Conservation (phyloP, 805 yeast species). For the Candida hungchunana region DNA sequence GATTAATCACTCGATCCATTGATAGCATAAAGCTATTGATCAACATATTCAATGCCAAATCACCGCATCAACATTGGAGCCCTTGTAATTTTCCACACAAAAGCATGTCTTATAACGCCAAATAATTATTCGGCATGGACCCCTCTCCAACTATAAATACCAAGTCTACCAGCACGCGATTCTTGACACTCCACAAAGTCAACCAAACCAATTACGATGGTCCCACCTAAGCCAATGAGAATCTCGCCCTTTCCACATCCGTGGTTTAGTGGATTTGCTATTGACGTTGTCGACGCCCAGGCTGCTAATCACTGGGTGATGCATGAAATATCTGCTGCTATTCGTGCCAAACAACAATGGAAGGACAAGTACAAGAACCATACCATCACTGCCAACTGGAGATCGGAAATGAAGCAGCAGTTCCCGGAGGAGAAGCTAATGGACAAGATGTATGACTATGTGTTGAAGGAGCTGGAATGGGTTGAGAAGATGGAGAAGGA, state of each 20-base stretch:
- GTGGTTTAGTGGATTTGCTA: slow-evolving; percentile 3
- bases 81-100: too few relatives aligned
- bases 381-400: slow-evolving; percentile 2
- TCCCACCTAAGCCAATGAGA: too few relatives aligned
- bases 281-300: background rate
- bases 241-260: slow-evolving; percentile 7
- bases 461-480: slow-evolving; percentile 8
- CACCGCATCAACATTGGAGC: too few relatives aligned
- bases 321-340: slow-evolving; percentile 6
- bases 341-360: slow-evolving; percentile 9
- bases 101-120: too few relatives aligned
- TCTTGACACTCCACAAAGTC: too few relatives aligned
- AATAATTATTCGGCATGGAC: too few relatives aligned
- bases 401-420: slow-evolving; percentile 4
- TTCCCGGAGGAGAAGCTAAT: background rate
- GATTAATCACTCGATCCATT: too few relatives aligned
- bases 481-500: slow-evolving; percentile 6
- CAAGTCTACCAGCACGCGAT: too few relatives aligned
- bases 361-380: slow-evolving; percentile 8
- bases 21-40: too few relatives aligned
- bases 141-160: too few relatives aligned
- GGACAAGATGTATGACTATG: slow-evolving; percentile 8
- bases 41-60: too few relatives aligned
- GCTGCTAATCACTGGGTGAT: slow-evolving; percentile 8
- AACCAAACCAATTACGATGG: too few relatives aligned